Percentiles rank a stretch among this genome's conserved stretches.
Conservation (phyloP, 495 filamentous ascomycete species). For the Penicillium simplicissimum region DNA sequence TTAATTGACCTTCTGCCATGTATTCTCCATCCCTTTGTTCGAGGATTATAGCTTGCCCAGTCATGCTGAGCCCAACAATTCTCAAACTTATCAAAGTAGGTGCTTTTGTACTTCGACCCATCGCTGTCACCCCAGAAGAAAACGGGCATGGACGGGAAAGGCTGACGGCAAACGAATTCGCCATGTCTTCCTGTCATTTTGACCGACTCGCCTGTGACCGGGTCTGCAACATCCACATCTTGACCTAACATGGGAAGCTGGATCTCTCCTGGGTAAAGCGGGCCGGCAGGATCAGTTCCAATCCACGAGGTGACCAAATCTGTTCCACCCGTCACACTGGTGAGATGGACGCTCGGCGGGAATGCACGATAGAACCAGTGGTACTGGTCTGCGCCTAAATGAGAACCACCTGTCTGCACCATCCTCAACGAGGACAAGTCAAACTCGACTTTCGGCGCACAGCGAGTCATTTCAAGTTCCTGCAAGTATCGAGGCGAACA, state of each 20-base stretch:
- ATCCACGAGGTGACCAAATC: constrained; percentile 73
- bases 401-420: constrained; percentile 66
- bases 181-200: constrained; percentile 44
- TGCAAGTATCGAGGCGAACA: constrained; percentile 70
- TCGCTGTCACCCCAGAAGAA: constrained; percentile 65
- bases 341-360: constrained; percentile 59
- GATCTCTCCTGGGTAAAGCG: constrained; percentile 69
- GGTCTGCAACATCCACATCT: constrained; percentile 63
- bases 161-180: constrained; percentile 63
- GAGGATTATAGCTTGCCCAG: constrained; percentile 53
- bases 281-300: constrained; percentile 57
- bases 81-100: constrained; percentile 56
- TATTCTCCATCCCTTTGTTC: constrained; percentile 72
- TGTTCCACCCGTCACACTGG: constrained; percentile 72
- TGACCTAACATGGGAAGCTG: constrained; percentile 62
- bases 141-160: constrained; percentile 72
- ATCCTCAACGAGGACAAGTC: constrained; percentile 57
- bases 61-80: constrained; percentile 71
- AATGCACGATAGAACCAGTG: constrained; percentile 80
- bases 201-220: constrained; percentile 51
- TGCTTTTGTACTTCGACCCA: constrained; percentile 56
- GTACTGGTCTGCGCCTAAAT: constrained; percentile 66
- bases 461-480: constrained; percentile 59
- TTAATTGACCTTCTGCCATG: constrained; percentile 67
- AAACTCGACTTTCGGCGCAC: constrained; percentile 55